Evolutionary conservation across 75 land plant genomes (phyloP).

Genomic region (Isoetes taiwanensis): DNA sequence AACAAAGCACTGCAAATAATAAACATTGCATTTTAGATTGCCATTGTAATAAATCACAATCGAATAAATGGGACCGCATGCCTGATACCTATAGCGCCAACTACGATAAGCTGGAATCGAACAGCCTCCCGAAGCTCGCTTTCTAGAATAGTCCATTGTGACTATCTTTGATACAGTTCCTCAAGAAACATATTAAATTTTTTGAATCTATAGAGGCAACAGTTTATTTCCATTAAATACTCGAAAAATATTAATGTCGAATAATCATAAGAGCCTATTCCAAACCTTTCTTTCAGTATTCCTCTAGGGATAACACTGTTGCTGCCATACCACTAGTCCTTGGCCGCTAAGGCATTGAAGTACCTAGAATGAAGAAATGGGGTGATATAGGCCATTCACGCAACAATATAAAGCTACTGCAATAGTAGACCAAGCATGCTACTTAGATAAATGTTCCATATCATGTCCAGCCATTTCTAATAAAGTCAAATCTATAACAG

Average conservation of each 20-base stretch:
- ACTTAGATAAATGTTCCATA: not conserved
- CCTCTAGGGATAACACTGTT: slow-evolving; percentile 76
- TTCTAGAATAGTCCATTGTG: slow-evolving; percentile 93
- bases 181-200: slow-evolving; percentile 72
- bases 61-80: too few species aligned
- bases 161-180: slow-evolving; percentile 78
- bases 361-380: slow-evolving; percentile 45
- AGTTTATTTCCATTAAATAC: too few species aligned
- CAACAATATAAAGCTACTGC: not conserved
- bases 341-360: slow-evolving; percentile 61
- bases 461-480: not conserved
- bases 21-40: too few species aligned
- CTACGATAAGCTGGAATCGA: slow-evolving; percentile 74
- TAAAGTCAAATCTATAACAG: not conserved
- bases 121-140: slow-evolving; percentile 77
- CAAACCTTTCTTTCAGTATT: slow-evolving; percentile 64
- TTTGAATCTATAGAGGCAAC: slow-evolving; percentile 82
- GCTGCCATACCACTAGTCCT: slow-evolving; percentile 46
- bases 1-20: slow-evolving; percentile 42
- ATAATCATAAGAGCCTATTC: too few species aligned
- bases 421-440: not conserved
- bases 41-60: too few species aligned
- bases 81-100: slow-evolving; percentile 37
- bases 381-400: not conserved
- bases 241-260: too few species aligned